Evolutionary conservation across 305 asterid species (phyloP).

Genomic region (Fraxinus sp.): DNA sequence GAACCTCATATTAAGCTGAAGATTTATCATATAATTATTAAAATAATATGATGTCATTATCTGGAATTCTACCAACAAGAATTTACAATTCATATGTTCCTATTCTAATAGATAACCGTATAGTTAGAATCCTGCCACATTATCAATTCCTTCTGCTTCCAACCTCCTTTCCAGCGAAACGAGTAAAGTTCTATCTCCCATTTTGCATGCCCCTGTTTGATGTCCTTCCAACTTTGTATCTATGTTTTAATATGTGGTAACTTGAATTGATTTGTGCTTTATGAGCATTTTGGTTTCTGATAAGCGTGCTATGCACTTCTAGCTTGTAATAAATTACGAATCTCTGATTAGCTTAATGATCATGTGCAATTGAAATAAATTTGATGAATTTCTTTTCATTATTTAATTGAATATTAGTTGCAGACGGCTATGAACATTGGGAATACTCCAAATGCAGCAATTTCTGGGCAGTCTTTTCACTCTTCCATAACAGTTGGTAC

Average conservation of each 20-base stretch:
- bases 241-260: neutral
- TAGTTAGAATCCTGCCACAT: neutral
- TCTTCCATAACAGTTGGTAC: conserved; percentile 34
- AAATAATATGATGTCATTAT: neutral
- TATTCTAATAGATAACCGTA: neutral
- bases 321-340: neutral
- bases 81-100: neutral
- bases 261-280: neutral
- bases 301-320: neutral
- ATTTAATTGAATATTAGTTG: conserved; percentile 18
- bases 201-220: neutral
- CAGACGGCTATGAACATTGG: conserved; percentile 61
- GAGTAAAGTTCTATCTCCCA: neutral
- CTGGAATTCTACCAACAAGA: neutral
- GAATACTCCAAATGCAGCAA: conserved; percentile 40
- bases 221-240: neutral
- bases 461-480: conserved; percentile 46
- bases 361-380: neutral
- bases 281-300: neutral
- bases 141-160: neutral
- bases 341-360: neutral
- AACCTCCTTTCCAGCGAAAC: neutral
- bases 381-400: conserved; percentile 15
- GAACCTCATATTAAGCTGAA: neutral
- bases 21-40: neutral